These are phyloP conservation scores for Rutstroemia sp. DNA, from an alignment of 2,329 filamentous ascomycete genomes.

Conservation along the genomic window DNA sequence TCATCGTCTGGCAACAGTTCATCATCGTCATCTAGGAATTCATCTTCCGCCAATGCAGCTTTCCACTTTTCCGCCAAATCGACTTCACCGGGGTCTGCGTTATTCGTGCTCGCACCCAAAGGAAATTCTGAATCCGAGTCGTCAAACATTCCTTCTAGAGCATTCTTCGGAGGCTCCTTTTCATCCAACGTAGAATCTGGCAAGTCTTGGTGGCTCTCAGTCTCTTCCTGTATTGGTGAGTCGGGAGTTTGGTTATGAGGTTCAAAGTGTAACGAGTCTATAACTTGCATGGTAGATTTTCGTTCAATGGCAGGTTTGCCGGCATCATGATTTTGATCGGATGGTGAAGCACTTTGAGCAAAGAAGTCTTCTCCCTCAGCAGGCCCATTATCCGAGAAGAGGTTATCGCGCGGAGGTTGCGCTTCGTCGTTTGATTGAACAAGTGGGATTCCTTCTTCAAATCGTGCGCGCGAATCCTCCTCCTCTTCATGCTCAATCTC, in stretches of 20 bases:
- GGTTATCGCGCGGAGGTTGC: conserved; percentile 7
- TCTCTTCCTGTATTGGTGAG: conserved; percentile 11
- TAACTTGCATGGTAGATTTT: conserved; percentile 63
- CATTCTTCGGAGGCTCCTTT: conserved; percentile 11
- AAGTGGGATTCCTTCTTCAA: conserved; percentile 63
- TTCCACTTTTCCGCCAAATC: conserved; percentile 76
- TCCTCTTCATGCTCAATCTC: conserved; percentile 33
- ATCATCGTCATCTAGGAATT: conserved; percentile 49
- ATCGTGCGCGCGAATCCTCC: conserved; percentile 46
- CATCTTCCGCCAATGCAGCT: conserved; percentile 70
- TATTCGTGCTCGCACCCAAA: conserved; percentile 5
- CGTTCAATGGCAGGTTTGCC: conserved; percentile 42
- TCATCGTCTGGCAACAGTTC: conserved; percentile 54
- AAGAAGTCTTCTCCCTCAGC: conserved; percentile 52
- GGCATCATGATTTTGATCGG: conserved; percentile 17
- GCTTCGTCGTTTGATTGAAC: conserved; percentile 34
- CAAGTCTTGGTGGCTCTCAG: conserved; percentile 9
- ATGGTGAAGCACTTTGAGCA: conserved; percentile 25
- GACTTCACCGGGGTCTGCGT: conserved; percentile 21
- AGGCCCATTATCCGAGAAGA: conserved; percentile 32
- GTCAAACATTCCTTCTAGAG: conserved; percentile 21
- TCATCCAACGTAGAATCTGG: neutral
- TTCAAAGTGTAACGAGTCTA: conserved; percentile 41
- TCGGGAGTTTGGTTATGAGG: conserved; percentile 14
- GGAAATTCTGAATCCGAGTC: conserved; percentile 25